A percentile compares a stretch with the other conserved stretches of the same genome.
Evolutionary conservation across 331 rosid genomes (phyloP).

Genomic region (Spiraea crenata): DNA sequence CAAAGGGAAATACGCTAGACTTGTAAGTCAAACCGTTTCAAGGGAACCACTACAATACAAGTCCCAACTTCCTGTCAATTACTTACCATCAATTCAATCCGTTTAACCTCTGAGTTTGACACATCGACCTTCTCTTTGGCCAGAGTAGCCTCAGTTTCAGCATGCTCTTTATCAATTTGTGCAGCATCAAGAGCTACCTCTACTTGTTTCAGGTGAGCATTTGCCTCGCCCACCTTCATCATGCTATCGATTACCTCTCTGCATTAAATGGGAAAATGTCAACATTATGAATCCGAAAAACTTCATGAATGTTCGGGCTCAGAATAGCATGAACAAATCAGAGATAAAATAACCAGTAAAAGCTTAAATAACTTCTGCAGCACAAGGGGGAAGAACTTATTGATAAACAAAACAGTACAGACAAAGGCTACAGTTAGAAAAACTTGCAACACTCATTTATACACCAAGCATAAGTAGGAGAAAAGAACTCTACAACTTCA

Average conservation of each 20-base stretch:
- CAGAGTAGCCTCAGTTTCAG: constrained; percentile 67
- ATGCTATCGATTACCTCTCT: constrained; percentile 75
- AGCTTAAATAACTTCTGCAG: background rate
- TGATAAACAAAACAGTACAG: background rate
- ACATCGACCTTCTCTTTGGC: constrained; percentile 62
- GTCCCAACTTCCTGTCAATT: no score
- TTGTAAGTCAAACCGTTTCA: no score
- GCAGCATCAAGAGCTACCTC: constrained; percentile 83
- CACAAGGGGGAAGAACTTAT: background rate
- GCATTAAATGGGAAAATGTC: constrained; percentile 38
- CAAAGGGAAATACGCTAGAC: no score
- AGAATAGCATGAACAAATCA: background rate
- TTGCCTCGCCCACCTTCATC: constrained; percentile 67
- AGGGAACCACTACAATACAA: no score
- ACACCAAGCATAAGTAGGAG: background rate
- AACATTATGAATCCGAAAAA: constrained; percentile 2
- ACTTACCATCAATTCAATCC: constrained; percentile 57
- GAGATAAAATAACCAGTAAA: background rate
- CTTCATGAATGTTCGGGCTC: background rate
- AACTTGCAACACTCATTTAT: background rate
- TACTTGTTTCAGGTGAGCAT: constrained; percentile 68
- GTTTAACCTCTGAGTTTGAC: constrained; percentile 65
- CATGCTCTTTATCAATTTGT: constrained; percentile 54
- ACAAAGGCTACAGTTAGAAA: background rate
- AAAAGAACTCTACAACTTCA: background rate